Percentiles rank a stretch among this genome's conserved stretches.
These are phyloP conservation scores for Schwanniomyces polymorphus DNA, from an alignment of 805 yeast species.

Conservation along the genomic window DNA sequence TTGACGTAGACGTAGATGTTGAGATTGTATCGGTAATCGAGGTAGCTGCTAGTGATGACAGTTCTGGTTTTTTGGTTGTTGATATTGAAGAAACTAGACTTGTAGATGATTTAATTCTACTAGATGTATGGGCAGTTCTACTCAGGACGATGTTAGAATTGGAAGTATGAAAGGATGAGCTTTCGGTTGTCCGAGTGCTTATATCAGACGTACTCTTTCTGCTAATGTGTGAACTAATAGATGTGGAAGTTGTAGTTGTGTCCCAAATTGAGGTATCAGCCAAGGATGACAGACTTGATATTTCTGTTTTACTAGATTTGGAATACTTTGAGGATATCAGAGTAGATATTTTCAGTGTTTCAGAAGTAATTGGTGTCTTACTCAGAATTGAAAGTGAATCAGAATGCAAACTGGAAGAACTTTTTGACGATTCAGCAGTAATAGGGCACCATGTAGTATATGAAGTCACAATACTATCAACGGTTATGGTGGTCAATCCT, in stretches of 20 bases:
- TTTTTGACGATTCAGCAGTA: neutral
- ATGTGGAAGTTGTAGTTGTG: neutral
- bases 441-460: constrained; percentile 19
- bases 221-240: neutral
- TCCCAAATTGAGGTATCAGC: neutral
- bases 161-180: neutral
- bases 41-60: too few relatives aligned
- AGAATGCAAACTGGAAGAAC: too few relatives aligned
- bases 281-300: neutral
- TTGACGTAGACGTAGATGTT: neutral
- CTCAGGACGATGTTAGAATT: neutral
- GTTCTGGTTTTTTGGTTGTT: neutral
- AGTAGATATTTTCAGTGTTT: too few relatives aligned
- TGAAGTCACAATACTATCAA: constrained; percentile 3
- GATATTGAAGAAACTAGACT: neutral
- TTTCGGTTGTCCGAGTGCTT: too few relatives aligned
- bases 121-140: too few relatives aligned
- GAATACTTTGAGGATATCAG: too few relatives aligned
- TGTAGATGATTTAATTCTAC: neutral
- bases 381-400: too few relatives aligned
- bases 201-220: neutral
- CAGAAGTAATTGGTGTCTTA: too few relatives aligned
- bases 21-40: neutral
- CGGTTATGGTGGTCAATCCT: constrained; percentile 19
- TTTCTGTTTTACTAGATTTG: too few relatives aligned